Percentiles rank a stretch among this genome's conserved stretches.
These are phyloP conservation scores for Immersiella caudata DNA, from an alignment of 495 filamentous ascomycete genomes.

Conservation along the genomic window DNA sequence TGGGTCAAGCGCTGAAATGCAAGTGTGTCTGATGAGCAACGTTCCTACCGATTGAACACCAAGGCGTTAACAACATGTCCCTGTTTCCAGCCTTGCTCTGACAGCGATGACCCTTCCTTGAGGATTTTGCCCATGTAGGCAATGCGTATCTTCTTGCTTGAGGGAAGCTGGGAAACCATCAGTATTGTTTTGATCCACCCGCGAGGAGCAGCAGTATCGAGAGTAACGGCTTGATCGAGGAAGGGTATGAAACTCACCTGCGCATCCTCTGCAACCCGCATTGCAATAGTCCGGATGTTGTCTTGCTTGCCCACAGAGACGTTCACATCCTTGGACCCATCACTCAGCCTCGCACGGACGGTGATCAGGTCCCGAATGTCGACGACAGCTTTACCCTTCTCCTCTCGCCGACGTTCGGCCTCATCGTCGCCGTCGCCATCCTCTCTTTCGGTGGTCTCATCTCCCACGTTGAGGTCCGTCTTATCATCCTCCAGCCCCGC, in stretches of 20 bases:
- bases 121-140: constrained; percentile 81
- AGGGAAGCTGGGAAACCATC: constrained; percentile 43
- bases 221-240: no score
- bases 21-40: constrained; percentile 17
- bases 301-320: constrained; percentile 63
- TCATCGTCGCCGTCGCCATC: constrained; percentile 52
- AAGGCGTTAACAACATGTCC: constrained; percentile 80
- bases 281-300: constrained; percentile 62
- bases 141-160: constrained; percentile 62
- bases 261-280: constrained; percentile 65
- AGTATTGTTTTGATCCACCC: no score
- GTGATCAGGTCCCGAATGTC: constrained; percentile 56
- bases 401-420: constrained; percentile 62
- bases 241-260: constrained; percentile 52
- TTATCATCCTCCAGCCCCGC: constrained; percentile 47
- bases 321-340: constrained; percentile 66
- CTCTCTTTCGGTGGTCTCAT: constrained; percentile 43
- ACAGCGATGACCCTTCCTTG: constrained; percentile 64
- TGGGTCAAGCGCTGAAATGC: not conserved
- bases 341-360: constrained; percentile 70
- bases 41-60: constrained; percentile 59
- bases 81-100: constrained; percentile 72
- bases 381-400: constrained; percentile 62
- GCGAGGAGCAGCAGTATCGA: no score
- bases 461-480: constrained; percentile 47